phyloP scores from a whole-genome alignment of 495 filamentous ascomycete species.

The Penicillium herquei region DNA sequence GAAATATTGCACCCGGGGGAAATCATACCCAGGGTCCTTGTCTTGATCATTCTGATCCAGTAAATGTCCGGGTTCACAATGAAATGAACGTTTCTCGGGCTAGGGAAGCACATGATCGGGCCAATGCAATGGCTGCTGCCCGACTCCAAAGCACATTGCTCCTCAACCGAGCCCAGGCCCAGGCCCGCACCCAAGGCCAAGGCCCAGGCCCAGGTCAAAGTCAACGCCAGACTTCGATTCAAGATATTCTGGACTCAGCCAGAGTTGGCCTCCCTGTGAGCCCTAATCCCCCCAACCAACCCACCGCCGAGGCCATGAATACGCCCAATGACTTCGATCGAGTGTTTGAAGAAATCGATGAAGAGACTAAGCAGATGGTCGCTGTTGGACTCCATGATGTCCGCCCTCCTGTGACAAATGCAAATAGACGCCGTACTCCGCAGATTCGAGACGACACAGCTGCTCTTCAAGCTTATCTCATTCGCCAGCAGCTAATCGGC shows the following conservation, averaged over 20 bases:
- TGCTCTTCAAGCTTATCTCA: slow-evolving; percentile 29
- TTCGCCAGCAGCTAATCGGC: slow-evolving; percentile 30
- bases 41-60: neutral
- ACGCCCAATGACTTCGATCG: neutral
- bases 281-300: neutral
- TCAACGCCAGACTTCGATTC: neutral
- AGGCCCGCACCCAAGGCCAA: neutral
- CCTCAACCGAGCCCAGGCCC: neutral
- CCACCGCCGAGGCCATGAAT: neutral
- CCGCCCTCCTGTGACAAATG: too few relatives aligned
- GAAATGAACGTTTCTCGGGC: neutral
- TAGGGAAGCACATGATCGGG: neutral
- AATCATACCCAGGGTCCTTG: neutral
- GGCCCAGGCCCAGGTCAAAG: neutral
- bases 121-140: neutral
- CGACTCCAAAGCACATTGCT: neutral
- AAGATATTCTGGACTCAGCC: too few relatives aligned
- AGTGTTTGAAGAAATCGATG: neutral
- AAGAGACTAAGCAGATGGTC: neutral
- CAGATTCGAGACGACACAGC: neutral
- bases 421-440: too few relatives aligned
- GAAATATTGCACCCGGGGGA: too few relatives aligned
- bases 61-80: neutral
- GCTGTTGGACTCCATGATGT: neutral
- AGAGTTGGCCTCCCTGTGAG: neutral